Evolutionary conservation across 164 flowering plant genomes (phyloP).

Genomic region (Magnolia officinalis): DNA sequence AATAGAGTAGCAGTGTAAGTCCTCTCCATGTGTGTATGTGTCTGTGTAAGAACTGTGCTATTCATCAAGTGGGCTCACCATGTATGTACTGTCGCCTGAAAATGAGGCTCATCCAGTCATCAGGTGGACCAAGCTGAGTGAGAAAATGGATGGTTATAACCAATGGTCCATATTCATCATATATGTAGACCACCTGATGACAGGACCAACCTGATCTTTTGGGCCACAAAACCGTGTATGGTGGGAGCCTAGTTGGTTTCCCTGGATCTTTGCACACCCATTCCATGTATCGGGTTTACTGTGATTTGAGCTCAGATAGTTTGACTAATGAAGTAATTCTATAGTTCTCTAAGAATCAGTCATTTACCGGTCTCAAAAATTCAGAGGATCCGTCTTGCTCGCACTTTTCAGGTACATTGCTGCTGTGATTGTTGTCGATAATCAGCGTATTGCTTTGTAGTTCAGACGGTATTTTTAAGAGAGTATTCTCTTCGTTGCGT

Average conservation of each 20-base stretch:
- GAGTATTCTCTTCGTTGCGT: conserved; percentile 21
- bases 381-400: conserved; percentile 22
- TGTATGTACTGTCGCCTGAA: no score
- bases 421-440: conserved; percentile 20
- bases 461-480: conserved; percentile 24
- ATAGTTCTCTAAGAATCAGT: background rate
- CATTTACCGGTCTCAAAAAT: conserved; percentile 33
- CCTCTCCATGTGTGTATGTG: background rate
- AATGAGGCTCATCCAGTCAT: background rate
- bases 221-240: background rate
- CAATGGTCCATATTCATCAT: no score
- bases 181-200: background rate
- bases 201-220: background rate
- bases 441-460: conserved; percentile 12
- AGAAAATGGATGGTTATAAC: no score
- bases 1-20: background rate
- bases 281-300: background rate
- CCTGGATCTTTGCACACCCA: background rate
- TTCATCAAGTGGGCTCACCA: background rate
- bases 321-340: background rate
- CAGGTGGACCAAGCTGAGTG: no score
- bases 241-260: background rate
- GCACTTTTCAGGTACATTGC: conserved; percentile 15
- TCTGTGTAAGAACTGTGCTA: background rate
- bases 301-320: background rate